Base-by-base conservation (phyloP, 2,329 filamentous ascomycete genomes). In the Aspergillus persii region DNA sequence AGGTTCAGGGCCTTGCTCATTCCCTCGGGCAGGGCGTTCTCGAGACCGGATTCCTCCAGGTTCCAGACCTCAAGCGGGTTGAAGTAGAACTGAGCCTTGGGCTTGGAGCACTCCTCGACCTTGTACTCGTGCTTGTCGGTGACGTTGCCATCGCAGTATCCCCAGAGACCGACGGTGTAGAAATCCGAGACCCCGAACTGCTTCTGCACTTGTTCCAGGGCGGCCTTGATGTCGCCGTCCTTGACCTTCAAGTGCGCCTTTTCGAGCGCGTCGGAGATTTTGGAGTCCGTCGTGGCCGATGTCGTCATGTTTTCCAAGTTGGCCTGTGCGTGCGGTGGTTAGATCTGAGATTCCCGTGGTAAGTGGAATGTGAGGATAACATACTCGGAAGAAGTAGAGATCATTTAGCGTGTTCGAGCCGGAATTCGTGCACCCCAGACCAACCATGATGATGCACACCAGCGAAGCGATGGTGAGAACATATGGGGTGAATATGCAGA, bases 401-500 rank as follows among this genome's bases (percentile, higher is more conserved):
- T 80, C 74, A 59, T 78, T 79, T 53, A 83, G 74, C 1, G 79
- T 76, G 44, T 64, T 64, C 31, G 76, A 81, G 57, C 73, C 74
- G 61, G 81, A 79, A 65, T 81, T 81, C 60, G 82, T 82, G 66
- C 84, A 84, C 39, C 84, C 84, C 53, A 86, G 66, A 63, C 84
- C 82, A 54, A 88, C 80, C 44, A 88, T 71, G 51, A 84, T 69
- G 56, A 87, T 75, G 67, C 89, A 89, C 69, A 95, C 79, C 69
- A 97, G 81, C 60, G 90, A 89, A 63, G 84, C 89, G 68, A 95
- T 79, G 23, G 91, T 94, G 71, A 96, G 84, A 64, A 86, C 81
- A 78, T 96, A 92, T 61, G 94, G 94, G 80, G 92, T 81, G 77
- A 90, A 85, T 78, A 98, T 95, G 79, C 92, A 97, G 75, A 90